phyloP scores from a whole-genome alignment of 495 filamentous ascomycete genomes.

The Endocarpon pusillum region DNA sequence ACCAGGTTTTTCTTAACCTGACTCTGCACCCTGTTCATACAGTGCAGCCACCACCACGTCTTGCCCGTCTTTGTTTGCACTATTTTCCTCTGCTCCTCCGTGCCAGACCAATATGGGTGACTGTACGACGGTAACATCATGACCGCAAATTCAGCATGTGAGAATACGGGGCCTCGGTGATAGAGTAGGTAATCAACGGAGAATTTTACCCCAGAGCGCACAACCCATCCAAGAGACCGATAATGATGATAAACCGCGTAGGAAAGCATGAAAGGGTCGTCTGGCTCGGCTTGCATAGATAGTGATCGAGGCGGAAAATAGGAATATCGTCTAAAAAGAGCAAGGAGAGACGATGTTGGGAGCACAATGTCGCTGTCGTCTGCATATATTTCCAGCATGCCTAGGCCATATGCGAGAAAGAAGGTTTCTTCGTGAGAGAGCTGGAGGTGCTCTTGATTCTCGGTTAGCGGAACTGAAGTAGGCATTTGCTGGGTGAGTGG shows the following conservation, averaged over 20 bases:
- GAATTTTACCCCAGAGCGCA: conserved; percentile 86
- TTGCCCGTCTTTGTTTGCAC: conserved; percentile 30
- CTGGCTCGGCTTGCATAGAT: conserved; percentile 29
- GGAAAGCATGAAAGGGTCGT: conserved; percentile 71
- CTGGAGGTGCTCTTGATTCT: conserved; percentile 82
- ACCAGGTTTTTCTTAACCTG: conserved; percentile 81
- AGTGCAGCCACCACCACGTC: conserved; percentile 87
- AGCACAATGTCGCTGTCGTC: conserved; percentile 25
- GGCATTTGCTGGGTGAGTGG: background rate
- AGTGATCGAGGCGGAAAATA: conserved; percentile 41
- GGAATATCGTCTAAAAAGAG: conserved; percentile 47
- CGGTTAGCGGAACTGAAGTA: conserved; percentile 17
- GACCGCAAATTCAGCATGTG: conserved; percentile 83
- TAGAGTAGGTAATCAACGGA: conserved; percentile 87
- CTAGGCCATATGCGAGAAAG: conserved; percentile 72
- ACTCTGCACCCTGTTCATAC: conserved; percentile 75
- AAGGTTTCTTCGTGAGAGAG: conserved; percentile 81
- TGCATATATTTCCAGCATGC: conserved; percentile 51
- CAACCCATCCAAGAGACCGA: conserved; percentile 91
- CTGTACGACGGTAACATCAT: conserved; percentile 70
- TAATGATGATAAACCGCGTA: conserved; percentile 94
- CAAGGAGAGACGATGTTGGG: conserved; percentile 32
- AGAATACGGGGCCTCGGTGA: conserved; percentile 83
- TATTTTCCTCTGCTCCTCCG: conserved; percentile 26
- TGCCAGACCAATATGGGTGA: conserved; percentile 52